Conservation (phyloP, 169 alveolate species). For the Theileria equi region DNA sequence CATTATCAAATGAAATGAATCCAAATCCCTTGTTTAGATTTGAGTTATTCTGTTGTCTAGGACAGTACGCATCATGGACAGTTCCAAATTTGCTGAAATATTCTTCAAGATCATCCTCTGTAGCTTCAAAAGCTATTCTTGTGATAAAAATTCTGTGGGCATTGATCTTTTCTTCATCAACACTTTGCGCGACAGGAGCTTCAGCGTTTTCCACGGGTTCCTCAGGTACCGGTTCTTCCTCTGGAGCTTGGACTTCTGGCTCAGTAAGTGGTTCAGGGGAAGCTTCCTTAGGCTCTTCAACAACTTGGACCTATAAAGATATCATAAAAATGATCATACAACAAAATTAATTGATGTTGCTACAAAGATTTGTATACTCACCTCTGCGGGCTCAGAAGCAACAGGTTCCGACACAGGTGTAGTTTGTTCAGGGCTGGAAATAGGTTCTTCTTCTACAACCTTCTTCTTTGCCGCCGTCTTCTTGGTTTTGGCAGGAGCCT, state of each 20-base stretch:
- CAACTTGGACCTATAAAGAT: slow-evolving; percentile 2
- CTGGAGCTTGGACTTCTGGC: not conserved
- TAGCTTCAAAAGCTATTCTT: slow-evolving; percentile 71
- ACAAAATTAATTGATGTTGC: not conserved
- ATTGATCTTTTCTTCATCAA: slow-evolving; percentile 41
- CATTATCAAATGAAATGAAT: slow-evolving; percentile 73
- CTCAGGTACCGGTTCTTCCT: not conserved
- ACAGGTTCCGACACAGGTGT: slow-evolving; percentile 1
- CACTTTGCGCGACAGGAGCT: not conserved
- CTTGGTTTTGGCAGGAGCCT: slow-evolving; percentile 12
- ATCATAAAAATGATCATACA: not conserved
- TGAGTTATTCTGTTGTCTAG: slow-evolving; percentile 52
- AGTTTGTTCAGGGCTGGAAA: not conserved
- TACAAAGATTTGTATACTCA: not conserved
- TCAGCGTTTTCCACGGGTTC: not conserved
- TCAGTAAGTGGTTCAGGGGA: not conserved
- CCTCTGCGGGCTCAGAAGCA: slow-evolving; percentile 4
- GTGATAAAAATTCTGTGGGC: slow-evolving; percentile 68
- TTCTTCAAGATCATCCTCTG: slow-evolving; percentile 67
- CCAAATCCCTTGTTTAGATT: slow-evolving; percentile 76
- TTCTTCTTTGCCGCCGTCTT: slow-evolving; percentile 28
- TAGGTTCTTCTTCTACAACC: slow-evolving; percentile 14
- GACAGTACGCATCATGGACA: slow-evolving; percentile 61
- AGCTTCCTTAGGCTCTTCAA: not conserved
- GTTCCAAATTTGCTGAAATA: slow-evolving; percentile 70